These are phyloP conservation scores for Falciphora oryzae DNA, from an alignment of 2,329 filamentous ascomycete species.

Conservation along the genomic window DNA sequence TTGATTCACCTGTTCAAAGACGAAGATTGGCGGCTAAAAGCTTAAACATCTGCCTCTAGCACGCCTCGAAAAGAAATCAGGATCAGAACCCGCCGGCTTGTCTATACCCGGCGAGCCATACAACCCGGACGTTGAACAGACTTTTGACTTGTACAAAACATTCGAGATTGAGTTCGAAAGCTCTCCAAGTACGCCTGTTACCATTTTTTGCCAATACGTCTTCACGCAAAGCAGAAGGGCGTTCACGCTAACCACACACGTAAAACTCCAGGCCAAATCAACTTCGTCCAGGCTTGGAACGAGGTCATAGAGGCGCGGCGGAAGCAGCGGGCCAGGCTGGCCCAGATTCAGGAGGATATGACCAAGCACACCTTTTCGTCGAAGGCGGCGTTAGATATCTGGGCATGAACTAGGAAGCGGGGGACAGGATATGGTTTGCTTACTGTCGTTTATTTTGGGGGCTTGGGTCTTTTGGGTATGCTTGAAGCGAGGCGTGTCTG, in stretches of 20 bases:
- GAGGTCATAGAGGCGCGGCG: constrained; percentile 23
- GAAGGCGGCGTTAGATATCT: constrained; percentile 18
- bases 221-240: no score
- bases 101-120: constrained; percentile 21
- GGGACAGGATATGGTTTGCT: not conserved
- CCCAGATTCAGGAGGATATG: constrained; percentile 23
- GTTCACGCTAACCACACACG: not conserved
- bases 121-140: constrained; percentile 20
- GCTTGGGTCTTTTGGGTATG: not conserved
- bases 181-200: constrained; percentile 19
- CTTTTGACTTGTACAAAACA: constrained; percentile 23
- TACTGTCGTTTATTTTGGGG: not conserved
- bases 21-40: no score
- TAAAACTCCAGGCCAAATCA: constrained; percentile 19
- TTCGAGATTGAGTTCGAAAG: constrained; percentile 27
- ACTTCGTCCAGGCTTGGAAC: constrained; percentile 24
- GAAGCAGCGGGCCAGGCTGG: constrained; percentile 17
- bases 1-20: not conserved
- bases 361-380: constrained; percentile 20
- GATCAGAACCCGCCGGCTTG: constrained; percentile 19
- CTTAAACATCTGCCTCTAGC: constrained; percentile 11
- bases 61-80: constrained; percentile 17
- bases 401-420: constrained; percentile 11
- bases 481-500: no score
- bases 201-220: no score